Conservation (phyloP, 441 rosid species). For the Jatropha podagrica region DNA sequence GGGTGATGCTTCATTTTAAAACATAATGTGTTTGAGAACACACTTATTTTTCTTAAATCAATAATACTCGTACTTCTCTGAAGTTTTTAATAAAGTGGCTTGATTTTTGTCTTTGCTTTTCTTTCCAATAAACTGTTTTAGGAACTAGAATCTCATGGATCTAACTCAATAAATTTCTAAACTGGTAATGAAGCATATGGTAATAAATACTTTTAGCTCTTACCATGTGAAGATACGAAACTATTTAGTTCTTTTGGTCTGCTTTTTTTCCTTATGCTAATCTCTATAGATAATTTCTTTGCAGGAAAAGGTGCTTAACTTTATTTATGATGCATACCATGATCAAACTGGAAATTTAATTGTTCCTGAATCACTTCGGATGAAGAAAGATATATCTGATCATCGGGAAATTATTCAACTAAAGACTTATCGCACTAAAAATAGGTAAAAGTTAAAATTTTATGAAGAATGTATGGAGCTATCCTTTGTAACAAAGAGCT, state of each 20-base stretch:
- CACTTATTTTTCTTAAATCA: background rate
- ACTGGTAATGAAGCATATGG: background rate
- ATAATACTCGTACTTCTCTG: background rate
- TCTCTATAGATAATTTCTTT: background rate
- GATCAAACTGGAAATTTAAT: slow-evolving; percentile 40
- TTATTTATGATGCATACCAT: slow-evolving; percentile 58
- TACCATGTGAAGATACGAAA: background rate
- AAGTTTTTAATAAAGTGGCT: background rate
- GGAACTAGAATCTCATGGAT: background rate
- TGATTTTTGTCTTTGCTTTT: background rate
- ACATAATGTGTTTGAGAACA: too few species aligned
- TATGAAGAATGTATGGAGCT: background rate
- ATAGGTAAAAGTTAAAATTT: slow-evolving; percentile 43
- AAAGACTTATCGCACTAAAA: slow-evolving; percentile 61
- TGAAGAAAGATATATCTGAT: slow-evolving; percentile 50
- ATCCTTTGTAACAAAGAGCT: slow-evolving; percentile 3
- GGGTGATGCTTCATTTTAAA: background rate
- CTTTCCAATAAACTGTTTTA: background rate
- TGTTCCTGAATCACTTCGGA: slow-evolving; percentile 60
- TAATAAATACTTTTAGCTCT: background rate
- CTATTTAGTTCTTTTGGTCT: background rate
- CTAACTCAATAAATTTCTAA: background rate
- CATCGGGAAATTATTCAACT: slow-evolving; percentile 52
- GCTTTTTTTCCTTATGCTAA: slow-evolving; percentile 13
- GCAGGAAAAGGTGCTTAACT: slow-evolving; percentile 72